Percentiles rank a stretch among this genome's conserved stretches.
These are phyloP conservation scores for Houttuynia cordata DNA, from an alignment of 164 flowering plant species.

Conservation along the genomic window DNA sequence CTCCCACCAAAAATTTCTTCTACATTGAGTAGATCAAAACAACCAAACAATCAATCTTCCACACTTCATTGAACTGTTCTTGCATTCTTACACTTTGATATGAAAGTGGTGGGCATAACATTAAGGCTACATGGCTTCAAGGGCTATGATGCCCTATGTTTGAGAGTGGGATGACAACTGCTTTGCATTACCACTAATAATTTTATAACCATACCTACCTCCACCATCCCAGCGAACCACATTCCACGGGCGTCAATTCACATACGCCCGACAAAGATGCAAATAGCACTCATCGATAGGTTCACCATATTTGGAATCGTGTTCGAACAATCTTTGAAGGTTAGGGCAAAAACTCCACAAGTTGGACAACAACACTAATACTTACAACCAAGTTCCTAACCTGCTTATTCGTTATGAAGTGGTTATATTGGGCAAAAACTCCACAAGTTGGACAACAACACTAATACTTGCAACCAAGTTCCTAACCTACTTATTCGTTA, in stretches of 20 bases:
- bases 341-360: no score
- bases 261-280: slow-evolving; percentile 75
- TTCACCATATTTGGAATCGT: slow-evolving; percentile 63
- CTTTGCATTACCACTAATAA: no score
- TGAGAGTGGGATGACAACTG: slow-evolving; percentile 62
- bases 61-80: no score
- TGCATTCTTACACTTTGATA: slow-evolving; percentile 74
- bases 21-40: no score
- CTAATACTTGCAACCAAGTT: slow-evolving; percentile 47
- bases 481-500: slow-evolving; percentile 34
- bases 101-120: slow-evolving; percentile 63
- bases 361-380: no score
- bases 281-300: no score
- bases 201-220: slow-evolving; percentile 80
- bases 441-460: slow-evolving; percentile 61
- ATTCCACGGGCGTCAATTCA: slow-evolving; percentile 62
- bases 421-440: slow-evolving; percentile 43
- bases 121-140: no score
- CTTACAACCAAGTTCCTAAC: slow-evolving; percentile 57
- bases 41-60: no score
- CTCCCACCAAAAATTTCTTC: no score
- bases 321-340: slow-evolving; percentile 48
- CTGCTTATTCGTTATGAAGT: no score
- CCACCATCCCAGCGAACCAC: slow-evolving; percentile 59
- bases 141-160: slow-evolving; percentile 68